Evolutionary conservation across 306 rosid genomes (phyloP).

Genomic region (Fragaria iinumae): DNA sequence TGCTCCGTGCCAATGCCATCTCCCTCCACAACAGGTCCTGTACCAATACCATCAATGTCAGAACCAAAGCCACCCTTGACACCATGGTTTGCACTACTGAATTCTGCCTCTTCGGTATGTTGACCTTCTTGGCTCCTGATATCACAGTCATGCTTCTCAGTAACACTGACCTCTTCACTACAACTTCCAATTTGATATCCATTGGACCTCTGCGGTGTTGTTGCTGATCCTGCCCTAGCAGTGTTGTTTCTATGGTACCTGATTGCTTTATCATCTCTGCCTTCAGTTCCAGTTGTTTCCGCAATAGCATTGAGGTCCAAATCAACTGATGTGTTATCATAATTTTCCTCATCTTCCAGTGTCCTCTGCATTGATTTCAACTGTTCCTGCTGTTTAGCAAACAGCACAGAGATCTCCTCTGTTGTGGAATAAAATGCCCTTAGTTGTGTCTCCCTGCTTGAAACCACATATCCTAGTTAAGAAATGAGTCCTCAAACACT

Average conservation of each 20-base stretch:
- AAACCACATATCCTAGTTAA: slow-evolving; percentile 10
- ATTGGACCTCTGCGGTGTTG: slow-evolving; percentile 46
- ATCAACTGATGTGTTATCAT: slow-evolving; percentile 72
- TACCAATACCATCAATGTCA: slow-evolving; percentile 60
- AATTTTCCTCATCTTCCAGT: slow-evolving; percentile 87
- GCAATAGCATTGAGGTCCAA: slow-evolving; percentile 48
- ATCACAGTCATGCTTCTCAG: slow-evolving; percentile 83
- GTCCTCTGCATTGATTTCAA: slow-evolving; percentile 89
- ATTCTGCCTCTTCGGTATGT: slow-evolving; percentile 80
- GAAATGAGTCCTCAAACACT: slow-evolving; percentile 9
- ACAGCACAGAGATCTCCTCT: slow-evolving; percentile 75
- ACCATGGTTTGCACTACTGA: slow-evolving; percentile 57
- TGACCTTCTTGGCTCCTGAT: slow-evolving; percentile 63
- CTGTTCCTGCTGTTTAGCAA: slow-evolving; percentile 91
- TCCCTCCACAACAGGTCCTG: slow-evolving; percentile 52
- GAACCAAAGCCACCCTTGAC: slow-evolving; percentile 73
- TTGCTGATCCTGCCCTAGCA: slow-evolving; percentile 51
- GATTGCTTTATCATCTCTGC: slow-evolving; percentile 38
- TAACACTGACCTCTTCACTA: slow-evolving; percentile 64
- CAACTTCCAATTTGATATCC: slow-evolving; percentile 56
- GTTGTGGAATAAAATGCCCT: slow-evolving; percentile 95
- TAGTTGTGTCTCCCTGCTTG: slow-evolving; percentile 82
- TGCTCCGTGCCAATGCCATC: slow-evolving; percentile 62
- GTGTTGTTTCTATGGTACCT: slow-evolving; percentile 33
- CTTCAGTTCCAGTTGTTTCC: slow-evolving; percentile 32